phyloP scores from a whole-genome alignment of 345 rosid species.

The Carallia brachiata region DNA sequence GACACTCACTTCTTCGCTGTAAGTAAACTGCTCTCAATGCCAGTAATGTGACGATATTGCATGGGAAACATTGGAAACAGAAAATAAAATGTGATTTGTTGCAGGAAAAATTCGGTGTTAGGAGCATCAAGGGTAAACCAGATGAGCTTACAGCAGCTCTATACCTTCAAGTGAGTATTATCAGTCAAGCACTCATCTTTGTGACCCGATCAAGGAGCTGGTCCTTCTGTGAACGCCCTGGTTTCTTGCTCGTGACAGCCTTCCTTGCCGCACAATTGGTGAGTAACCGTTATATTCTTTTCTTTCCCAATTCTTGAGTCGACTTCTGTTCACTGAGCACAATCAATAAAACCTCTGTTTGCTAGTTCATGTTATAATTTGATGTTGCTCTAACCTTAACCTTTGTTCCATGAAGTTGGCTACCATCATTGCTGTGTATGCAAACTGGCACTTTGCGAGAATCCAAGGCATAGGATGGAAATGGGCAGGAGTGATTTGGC shows the following conservation, averaged over 20 bases:
- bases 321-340: too few relatives aligned
- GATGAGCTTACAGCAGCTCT: conserved; percentile 69
- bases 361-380: background rate
- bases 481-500: conserved; percentile 79
- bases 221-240: conserved; percentile 74
- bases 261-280: conserved; percentile 71
- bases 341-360: too few relatives aligned
- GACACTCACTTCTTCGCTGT: conserved; percentile 62
- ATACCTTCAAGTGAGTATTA: conserved; percentile 85
- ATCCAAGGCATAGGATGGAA: conserved; percentile 75
- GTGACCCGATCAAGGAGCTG: conserved; percentile 81
- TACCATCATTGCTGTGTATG: conserved; percentile 62
- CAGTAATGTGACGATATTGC: background rate
- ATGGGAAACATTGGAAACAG: background rate
- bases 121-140: conserved; percentile 30
- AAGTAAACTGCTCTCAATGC: conserved; percentile 21
- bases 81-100: background rate
- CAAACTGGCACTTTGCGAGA: conserved; percentile 62
- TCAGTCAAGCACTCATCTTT: conserved; percentile 85
- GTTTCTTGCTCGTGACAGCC: conserved; percentile 49
- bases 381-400: background rate
- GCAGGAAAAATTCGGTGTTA: conserved; percentile 55
- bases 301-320: background rate
- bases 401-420: conserved; percentile 44
- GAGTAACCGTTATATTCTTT: conserved; percentile 4